Evolutionary conservation across 805 yeast genomes (phyloP), one percentile per base, ranked within the genome.

Genomic region (Cyberlindnera mississippiensis): DNA sequence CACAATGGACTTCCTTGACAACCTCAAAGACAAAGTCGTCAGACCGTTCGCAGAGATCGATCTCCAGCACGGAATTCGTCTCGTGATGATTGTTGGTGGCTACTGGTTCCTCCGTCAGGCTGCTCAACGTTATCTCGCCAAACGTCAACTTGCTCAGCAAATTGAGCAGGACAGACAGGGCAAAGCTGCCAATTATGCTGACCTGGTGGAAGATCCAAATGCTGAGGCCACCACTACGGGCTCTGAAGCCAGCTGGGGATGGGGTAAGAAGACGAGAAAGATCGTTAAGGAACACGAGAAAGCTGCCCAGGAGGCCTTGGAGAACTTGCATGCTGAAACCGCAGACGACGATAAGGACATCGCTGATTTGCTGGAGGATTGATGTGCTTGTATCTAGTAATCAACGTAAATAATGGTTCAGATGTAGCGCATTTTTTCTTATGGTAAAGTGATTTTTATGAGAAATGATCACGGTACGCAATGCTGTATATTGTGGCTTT

Each of bases 181-280:
- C 15, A 72, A 71, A 53, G 61, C 66, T 6, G 57, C 53, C 4
- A 52, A 61, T 22, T 40, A 63, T n/a, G 59, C 62, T 9, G 56
- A 57, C 8, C 43, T 63, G 13, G 51, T 66, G 5, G 69, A 64
- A 11, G 55, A 61, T 28, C 67, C 69, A 33, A 27, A 37, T 18
- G 64, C 59, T 22, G 54, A 59, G 28, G 71, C 66, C 24, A 61
- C 68, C 36, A 60, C 67, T 33, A 65, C 66, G 31, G 54, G 57
- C 5, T 47, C 56, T 37, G 78, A 78, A 28, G 57, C 65, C 29
- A 49, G 70, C 5, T 84, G 84, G 68, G 91, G 93, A 22, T 84
- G 89, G 88, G 93, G 93, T 41, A 85, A 84, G 59, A 72, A 73
- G 55, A 83, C 90, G 6, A 75, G 90, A 67, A 68, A 69, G 49